Base-by-base conservation (phyloP, 2,329 filamentous ascomycete species). In the Canariomyces notabilis region DNA sequence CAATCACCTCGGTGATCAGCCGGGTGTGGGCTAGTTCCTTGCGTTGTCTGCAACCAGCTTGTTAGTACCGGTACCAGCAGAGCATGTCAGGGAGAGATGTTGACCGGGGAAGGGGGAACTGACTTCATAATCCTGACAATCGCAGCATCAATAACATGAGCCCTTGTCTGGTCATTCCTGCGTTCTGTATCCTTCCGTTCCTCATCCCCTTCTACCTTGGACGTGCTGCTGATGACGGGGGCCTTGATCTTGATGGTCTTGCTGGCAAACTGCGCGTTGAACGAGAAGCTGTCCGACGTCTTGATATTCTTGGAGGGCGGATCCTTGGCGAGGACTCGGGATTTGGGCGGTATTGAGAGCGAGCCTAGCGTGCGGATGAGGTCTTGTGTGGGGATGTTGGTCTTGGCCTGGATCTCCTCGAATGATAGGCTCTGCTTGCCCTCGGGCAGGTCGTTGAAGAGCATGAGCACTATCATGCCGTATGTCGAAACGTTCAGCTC, bases 401-500 rank as follows among this genome's bases (percentile, higher is more conserved):
- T 95, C 56, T 77, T 76, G 5, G 80, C 82, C 61, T 93, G 85
- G 21, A 97, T 93, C 52, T 95, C 87, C 45, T 93, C 86, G 44
- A 82, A 79, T 0, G 72, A 69, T 14, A 83, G 63, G 37, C 66
- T 71, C 53, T n/a, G n/a, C n/a, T 73, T 67, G 22, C 63, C 72
- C 5, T 76, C 71, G 2, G 62, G 63, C 0, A 94, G 60, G 31
- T 91, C 82, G 59, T 97, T 97, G 75, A 97, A 98, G 0, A 96
- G 78, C 36, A 95, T 66, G 16, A 98, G 68, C 19, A 97, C 82
- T 16, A 96, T 71, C 87, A 97, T 95, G 58, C 83, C 89, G 63
- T 93, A 93, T 0, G 93, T 97, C 1, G 89, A 85, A 16, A 95
- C 89, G 51, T 89, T 95, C 45, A 98, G 73, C 59, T 98, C 93